Conservation (phyloP, 1,284 basidiomycete species). For the Cerrena zonata region DNA sequence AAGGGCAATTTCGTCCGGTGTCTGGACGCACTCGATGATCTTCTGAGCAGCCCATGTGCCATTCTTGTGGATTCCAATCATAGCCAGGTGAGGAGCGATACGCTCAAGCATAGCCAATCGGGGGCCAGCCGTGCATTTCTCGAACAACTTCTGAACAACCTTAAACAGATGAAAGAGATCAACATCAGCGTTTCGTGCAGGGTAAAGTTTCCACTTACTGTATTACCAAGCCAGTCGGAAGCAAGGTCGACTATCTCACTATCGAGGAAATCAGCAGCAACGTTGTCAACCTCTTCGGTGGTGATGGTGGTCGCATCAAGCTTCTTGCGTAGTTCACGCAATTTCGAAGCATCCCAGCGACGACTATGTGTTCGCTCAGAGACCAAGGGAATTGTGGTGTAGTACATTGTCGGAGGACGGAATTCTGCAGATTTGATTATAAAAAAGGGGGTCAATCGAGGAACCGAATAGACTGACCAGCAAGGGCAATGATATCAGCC, state of each 20-base stretch:
- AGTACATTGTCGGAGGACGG: conserved; percentile 86
- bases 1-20: conserved; percentile 81
- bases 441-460: conserved; percentile 8
- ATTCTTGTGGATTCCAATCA: conserved; percentile 99
- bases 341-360: conserved; percentile 88
- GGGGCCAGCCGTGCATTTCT: conserved; percentile 74
- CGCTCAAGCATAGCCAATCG: conserved; percentile 89
- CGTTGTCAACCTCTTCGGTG: conserved; percentile 84
- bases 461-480: conserved; percentile 51
- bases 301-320: conserved; percentile 79
- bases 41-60: conserved; percentile 99
- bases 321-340: conserved; percentile 90
- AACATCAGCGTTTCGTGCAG: not conserved
- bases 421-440: conserved; percentile 48
- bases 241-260: conserved; percentile 89
- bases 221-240: conserved; percentile 99
- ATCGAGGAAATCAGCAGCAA: conserved; percentile 85
- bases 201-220: conserved; percentile 51
- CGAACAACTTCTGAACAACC: conserved; percentile 96
- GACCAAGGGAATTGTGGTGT: conserved; percentile 84
- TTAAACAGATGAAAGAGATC: conserved; percentile 27
- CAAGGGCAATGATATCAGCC: conserved; percentile 73
- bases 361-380: conserved; percentile 79
- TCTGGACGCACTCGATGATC: conserved; percentile 92
- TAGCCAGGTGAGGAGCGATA: conserved; percentile 88